phyloP scores from a whole-genome alignment of 2,329 filamentous ascomycete species.

The Aspergillus pseudonomiae region DNA sequence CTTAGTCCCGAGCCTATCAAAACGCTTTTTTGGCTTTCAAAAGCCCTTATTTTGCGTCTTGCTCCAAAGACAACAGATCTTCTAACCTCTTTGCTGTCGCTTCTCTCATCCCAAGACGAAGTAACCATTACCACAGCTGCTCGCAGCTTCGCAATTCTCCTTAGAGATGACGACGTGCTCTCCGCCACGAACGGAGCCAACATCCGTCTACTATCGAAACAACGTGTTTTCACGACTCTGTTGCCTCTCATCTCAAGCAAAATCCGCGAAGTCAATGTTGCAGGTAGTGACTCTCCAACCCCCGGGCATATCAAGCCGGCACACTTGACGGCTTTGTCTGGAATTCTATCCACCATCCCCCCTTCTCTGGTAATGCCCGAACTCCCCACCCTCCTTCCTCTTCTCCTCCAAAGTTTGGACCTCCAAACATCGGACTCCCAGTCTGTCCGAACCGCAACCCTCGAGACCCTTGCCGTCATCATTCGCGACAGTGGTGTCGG shows the following conservation, averaged over 20 bases:
- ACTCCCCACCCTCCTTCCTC: constrained; percentile 58
- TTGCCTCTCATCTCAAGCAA: constrained; percentile 58
- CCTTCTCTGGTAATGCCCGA: constrained; percentile 63
- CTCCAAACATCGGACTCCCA: constrained; percentile 50
- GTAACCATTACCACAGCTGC: constrained; percentile 56
- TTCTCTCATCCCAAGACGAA: constrained; percentile 49
- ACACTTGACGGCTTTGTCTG: constrained; percentile 65
- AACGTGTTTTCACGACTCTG: constrained; percentile 64
- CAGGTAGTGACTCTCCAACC: constrained; percentile 30
- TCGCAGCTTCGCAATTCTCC: constrained; percentile 61
- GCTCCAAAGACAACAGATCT: constrained; percentile 53
- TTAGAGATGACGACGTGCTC: constrained; percentile 64
- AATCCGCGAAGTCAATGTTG: constrained; percentile 50
- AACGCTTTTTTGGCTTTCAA: constrained; percentile 63
- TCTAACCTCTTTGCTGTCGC: constrained; percentile 52
- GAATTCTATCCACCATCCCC: constrained; percentile 62
- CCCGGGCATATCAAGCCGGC: constrained; percentile 56
- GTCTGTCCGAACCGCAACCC: constrained; percentile 61
- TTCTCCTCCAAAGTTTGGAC: constrained; percentile 67
- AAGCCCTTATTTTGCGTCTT: constrained; percentile 61
- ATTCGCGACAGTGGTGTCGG: constrained; percentile 59
- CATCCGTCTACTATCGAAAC: constrained; percentile 64
- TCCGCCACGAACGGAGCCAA: constrained; percentile 63
- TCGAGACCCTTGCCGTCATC: constrained; percentile 61
- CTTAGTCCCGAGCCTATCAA: constrained; percentile 50